Evolutionary conservation across 2,329 filamentous ascomycete species (phyloP), one percentile per base, ranked within the genome.

Genomic region (Aureobasidium lini): DNA sequence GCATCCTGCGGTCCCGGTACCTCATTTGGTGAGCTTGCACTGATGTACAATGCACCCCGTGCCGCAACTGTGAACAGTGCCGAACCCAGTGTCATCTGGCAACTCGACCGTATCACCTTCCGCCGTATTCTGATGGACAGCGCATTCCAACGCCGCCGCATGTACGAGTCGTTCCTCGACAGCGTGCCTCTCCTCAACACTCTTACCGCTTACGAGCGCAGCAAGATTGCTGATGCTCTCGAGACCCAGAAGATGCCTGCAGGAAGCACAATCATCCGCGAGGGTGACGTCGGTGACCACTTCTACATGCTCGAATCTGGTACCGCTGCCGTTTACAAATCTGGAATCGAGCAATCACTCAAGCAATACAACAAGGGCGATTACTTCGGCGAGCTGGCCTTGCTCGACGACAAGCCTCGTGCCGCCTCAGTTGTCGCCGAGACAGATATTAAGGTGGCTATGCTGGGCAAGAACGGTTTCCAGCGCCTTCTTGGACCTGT

Each of bases 11-110:
- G 89, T 46, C 84, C 91, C 3, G 94, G 94, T 52, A 92, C 92
- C 62, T 96, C 91, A 4, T 99, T 99, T 73, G 94, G 94, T 67
- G 94, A 99, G 77, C 81, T 99, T 60, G 94, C 94, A 11, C 81
- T 99, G 68, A 97, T 99, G 94, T 97, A 99, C 78, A 96, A 97
- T 69, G 91, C 94, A 23, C 94, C 94, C 29, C 90, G 94, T 69
- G 94, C 94, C 43, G 94, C 94, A 3, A 97, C 94, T 0, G 90
- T 99, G 62, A 83, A 95, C 62, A 95, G 90, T 32, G 85, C 87
- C 11, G 89, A 95, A 68, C 72, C 86, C 3, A 92, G 88, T 69
- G 92, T 88, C 3, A 81, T 99, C 9, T 99, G 94, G 94, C 91
- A 91, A 18, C 81, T 99, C 53, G 94, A 99, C 71, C 90, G 94